phyloP scores from a whole-genome alignment of 2,329 filamentous ascomycete genomes.

The Endothia cerciana region DNA sequence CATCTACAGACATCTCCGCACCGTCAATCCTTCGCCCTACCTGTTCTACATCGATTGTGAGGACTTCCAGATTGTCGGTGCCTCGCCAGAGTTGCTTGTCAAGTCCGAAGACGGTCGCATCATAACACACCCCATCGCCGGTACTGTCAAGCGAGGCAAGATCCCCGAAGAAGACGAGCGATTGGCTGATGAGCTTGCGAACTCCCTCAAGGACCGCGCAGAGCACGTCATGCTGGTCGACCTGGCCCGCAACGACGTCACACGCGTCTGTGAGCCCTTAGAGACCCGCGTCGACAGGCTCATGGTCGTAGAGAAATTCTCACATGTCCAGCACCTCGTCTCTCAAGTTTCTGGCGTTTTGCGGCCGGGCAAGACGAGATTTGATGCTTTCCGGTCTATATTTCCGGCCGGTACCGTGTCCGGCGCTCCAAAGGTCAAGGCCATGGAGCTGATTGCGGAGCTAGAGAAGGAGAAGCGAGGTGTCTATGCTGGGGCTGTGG shows the following conservation, averaged over 20 bases:
- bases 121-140: slow-evolving; percentile 96
- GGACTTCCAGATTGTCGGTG: slow-evolving; percentile 93
- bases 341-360: slow-evolving; percentile 94
- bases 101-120: slow-evolving; percentile 86
- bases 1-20: slow-evolving; percentile 92
- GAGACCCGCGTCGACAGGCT: slow-evolving; percentile 89
- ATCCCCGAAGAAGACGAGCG: slow-evolving; percentile 79
- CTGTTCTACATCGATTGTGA: slow-evolving; percentile 93
- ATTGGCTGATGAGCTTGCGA: slow-evolving; percentile 76
- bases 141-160: slow-evolving; percentile 86
- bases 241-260: slow-evolving; percentile 93
- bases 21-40: slow-evolving; percentile 97
- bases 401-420: slow-evolving; percentile 97
- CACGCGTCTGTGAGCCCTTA: slow-evolving; percentile 88
- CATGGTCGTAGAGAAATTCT: slow-evolving; percentile 94
- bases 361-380: slow-evolving; percentile 80
- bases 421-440: slow-evolving; percentile 91
- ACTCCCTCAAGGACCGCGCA: slow-evolving; percentile 86
- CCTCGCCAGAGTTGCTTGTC: slow-evolving; percentile 91
- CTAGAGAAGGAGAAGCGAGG: slow-evolving; percentile 92
- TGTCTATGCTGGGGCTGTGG: slow-evolving; percentile 93
- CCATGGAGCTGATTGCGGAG: slow-evolving; percentile 97
- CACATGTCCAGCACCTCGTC: slow-evolving; percentile 95
- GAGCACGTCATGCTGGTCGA: slow-evolving; percentile 99
- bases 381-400: slow-evolving; percentile 94